These are phyloP conservation scores for Diaporthe nobilis DNA, from an alignment of 2,329 filamentous ascomycete species.

Conservation along the genomic window DNA sequence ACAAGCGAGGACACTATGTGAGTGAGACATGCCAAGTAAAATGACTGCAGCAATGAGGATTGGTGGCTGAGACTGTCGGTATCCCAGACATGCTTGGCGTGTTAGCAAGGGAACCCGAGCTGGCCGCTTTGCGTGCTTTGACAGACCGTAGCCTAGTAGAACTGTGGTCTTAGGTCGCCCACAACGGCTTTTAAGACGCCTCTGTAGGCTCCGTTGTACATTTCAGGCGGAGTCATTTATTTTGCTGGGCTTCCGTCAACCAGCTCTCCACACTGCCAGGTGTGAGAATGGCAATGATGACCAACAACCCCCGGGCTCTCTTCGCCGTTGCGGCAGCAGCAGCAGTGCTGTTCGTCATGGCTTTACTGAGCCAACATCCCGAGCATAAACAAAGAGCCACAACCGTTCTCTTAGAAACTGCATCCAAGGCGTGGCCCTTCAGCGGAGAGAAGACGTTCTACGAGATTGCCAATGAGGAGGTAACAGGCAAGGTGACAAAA, in stretches of 20 bases:
- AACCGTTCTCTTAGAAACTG: not conserved
- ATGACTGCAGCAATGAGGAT: not conserved
- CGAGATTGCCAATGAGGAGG: constrained; percentile 54
- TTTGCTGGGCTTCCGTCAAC: not conserved
- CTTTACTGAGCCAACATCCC: not conserved
- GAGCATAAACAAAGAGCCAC: not conserved
- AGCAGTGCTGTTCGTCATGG: not conserved
- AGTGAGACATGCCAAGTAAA: not conserved
- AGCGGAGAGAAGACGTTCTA: constrained; percentile 30
- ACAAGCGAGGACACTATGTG: not conserved
- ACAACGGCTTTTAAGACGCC: not conserved
- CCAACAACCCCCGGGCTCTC: not conserved
- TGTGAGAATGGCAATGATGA: not conserved
- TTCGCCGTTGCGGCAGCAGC: not conserved
- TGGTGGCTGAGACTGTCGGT: not conserved
- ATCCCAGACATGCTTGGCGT: not conserved
- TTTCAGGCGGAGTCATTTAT: not conserved
- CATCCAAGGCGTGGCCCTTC: not conserved
- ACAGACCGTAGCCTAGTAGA: not conserved
- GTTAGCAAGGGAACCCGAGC: not conserved
- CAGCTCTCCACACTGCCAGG: not conserved
- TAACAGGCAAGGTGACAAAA: constrained; percentile 56
- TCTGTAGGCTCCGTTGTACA: not conserved
- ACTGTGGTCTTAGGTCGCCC: too few relatives aligned
- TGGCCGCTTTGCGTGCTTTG: not conserved